Base-by-base conservation (phyloP, 1,284 basidiomycete genomes). In the Cryptococcus hybrid region DNA sequence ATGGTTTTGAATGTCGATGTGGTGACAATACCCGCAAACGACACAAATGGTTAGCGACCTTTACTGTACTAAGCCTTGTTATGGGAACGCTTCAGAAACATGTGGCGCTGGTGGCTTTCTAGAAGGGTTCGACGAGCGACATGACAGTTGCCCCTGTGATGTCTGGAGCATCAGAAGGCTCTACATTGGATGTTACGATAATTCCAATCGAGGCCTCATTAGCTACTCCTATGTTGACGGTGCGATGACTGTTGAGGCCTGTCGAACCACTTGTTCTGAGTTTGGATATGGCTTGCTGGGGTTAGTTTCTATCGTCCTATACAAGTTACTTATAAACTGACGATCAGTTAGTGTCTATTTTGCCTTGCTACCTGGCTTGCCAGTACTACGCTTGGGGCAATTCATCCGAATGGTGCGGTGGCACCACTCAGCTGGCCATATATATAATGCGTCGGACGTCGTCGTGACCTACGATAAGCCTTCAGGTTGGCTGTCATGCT, bases 171-270 rank as follows among this genome's bases (percentile, higher is more conserved):
- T 61, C 60, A 35, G 39, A 55, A 24, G n/a, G 13, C 36, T 47
- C 37, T 63, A 59, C 48, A 18, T 58, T n/a, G 51, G 54, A 1
- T 63, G 62, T 55, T 63, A 56, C 59, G 52, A 54, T 38, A 57
- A 63, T 47, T 57, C 58, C n/a, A 56, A 57, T 49, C 35, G 55
- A 48, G 62, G 58, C 42, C 55, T 68, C 51, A 62, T 58, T 43
- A 42, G 38, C 24, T 68, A 65, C 60, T 48, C 56, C 3, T 60
- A 51, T 46, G 58, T 49, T 48, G 37, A 57, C 51, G 55, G 40
- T 50, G 54, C 51, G 11, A 58, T 69, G 61, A 67, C 69, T 12
- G 53, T 61, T 30, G 57, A 60, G 35, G 39, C 56, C 38, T 70
- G 69, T 51, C 44, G 55, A 39, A 61, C 52, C 38, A 58, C 58